Evolutionary conservation across 345 rosid genomes (phyloP).

Genomic region (Brassica nigra): DNA sequence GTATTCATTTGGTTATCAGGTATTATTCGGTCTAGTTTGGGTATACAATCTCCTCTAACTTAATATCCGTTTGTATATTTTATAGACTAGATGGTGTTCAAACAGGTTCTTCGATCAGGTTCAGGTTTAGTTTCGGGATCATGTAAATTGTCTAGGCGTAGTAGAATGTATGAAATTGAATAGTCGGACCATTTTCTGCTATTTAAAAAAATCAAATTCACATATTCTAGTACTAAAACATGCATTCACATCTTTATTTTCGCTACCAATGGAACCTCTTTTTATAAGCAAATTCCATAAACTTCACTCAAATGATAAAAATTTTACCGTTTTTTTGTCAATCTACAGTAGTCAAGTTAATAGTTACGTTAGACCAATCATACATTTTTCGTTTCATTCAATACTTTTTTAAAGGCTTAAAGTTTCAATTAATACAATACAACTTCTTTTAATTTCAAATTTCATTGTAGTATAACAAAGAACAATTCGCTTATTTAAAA

Average conservation of each 20-base stretch:
- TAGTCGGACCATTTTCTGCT: too few species aligned
- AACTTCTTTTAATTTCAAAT: not conserved
- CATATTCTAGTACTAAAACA: not conserved
- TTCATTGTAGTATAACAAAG: not conserved
- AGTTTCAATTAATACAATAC: not conserved
- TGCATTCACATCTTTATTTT: not conserved
- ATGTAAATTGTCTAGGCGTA: too few species aligned
- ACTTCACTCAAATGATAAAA: not conserved
- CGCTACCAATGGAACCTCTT: not conserved
- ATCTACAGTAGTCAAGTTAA: not conserved
- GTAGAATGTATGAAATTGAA: slow-evolving; percentile 14
- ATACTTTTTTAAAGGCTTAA: too few species aligned
- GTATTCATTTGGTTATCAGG: too few species aligned
- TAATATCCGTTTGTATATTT: too few species aligned
- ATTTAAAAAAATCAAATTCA: too few species aligned
- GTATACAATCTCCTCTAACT: too few species aligned
- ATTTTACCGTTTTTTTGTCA: not conserved
- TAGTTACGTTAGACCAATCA: not conserved
- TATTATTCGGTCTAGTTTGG: too few species aligned
- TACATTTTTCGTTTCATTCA: not conserved
- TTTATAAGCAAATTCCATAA: not conserved
- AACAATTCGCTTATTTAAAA: not conserved
- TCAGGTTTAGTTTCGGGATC: too few species aligned
- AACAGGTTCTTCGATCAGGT: too few species aligned
- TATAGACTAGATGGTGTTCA: too few species aligned